phyloP scores from a whole-genome alignment of 768 basidiomycete species.

The Russula griseocarnosa region DNA sequence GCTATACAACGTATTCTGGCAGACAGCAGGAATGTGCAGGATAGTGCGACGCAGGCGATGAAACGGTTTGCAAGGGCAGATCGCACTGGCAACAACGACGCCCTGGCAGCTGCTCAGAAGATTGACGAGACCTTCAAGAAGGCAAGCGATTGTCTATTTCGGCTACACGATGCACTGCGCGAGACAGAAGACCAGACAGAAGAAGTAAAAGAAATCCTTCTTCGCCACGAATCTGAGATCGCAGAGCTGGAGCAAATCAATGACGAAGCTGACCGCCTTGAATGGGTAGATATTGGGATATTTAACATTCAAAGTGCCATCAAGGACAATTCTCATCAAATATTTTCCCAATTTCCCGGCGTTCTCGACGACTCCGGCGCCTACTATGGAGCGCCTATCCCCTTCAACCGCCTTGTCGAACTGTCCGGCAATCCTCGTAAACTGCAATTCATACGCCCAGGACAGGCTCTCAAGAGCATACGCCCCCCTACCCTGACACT shows the following conservation, averaged over 20 bases:
- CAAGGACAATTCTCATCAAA: neutral
- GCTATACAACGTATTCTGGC: conserved; percentile 4
- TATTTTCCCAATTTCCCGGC: neutral
- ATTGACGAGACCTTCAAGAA: neutral
- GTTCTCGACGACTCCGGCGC: neutral
- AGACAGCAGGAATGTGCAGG: neutral
- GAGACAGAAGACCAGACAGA: neutral
- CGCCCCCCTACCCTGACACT: neutral
- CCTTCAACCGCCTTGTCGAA: neutral
- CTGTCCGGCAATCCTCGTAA: neutral
- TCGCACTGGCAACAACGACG: neutral
- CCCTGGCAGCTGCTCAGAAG: neutral
- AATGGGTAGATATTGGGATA: neutral
- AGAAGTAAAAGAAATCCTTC: neutral
- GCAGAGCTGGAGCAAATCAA: neutral
- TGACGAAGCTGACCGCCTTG: neutral
- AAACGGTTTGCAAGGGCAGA: neutral
- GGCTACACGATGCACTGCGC: neutral
- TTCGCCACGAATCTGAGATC: neutral
- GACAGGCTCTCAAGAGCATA: neutral
- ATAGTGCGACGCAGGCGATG: too few relatives aligned
- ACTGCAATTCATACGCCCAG: neutral
- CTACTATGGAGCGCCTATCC: neutral
- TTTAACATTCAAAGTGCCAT: neutral
- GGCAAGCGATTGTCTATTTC: neutral